Base-by-base conservation (phyloP, 305 asterid genomes). In the Ajuga reptans region DNA sequence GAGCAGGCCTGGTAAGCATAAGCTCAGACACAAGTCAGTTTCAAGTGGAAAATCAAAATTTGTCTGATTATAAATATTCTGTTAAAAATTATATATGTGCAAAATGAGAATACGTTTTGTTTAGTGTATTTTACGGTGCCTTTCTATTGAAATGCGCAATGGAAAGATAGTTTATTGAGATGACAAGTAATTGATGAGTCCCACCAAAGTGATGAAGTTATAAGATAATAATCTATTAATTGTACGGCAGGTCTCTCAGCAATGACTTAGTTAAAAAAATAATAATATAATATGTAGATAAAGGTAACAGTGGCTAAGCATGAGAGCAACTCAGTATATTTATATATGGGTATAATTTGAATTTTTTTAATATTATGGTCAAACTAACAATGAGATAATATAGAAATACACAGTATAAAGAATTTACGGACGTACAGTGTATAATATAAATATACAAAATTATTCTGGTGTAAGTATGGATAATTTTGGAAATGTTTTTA, bases 1-100 rank as follows among this genome's bases (percentile, higher is more conserved):
- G 87, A 53, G 77, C 77, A 16, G 83, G 76, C 66, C 97, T 89
- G 81, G 55, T 54, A 39, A 68, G 73, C 64, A 73, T 73, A 75
- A 73, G 53, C 64, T 59, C 27, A 71, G 57, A 64, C 49, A 50
- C 67, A 62, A 59, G 24, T 67, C 21, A 82, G 65, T 33, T 37
- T 39, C 9, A 9, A 2, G 9, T 17, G 9, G 31, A 39, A 15
- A 60, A 42, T 60, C 3, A 60, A 39, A 9, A 4, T 36, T 36
- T 58, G 49, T 58, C 15, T 34, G 47, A 27, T 8, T 14, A 7
- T 34, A 58, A 34, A 6, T 33, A 14, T 12, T 33, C n/a, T 33
- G 24, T 58, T 58, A 3, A 36, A 39, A 24, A 17, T 16, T 36
- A 16, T 8, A 59, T 37, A 15, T 31, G 31, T 60, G 17, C 34